Evolutionary conservation across 768 basidiomycete species (phyloP).

Genomic region (Tricholoma sp.): DNA sequence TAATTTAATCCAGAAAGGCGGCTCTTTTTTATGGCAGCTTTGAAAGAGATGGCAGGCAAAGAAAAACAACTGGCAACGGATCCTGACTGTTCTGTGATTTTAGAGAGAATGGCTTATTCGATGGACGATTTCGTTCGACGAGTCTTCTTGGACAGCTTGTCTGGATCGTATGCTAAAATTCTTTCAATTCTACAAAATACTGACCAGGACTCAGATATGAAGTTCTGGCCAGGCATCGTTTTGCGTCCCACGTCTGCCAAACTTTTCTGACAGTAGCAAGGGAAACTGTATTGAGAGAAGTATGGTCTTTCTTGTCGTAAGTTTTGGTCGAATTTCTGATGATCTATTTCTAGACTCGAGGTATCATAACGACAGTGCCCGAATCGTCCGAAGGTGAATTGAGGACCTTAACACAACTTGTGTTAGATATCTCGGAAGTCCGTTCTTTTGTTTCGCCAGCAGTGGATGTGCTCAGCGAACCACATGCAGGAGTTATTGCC

Average conservation of each 20-base stretch:
- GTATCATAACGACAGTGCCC: slow-evolving; percentile 46
- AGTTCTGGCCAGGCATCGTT: slow-evolving; percentile 68
- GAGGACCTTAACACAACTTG: slow-evolving; percentile 55
- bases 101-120: slow-evolving; percentile 87
- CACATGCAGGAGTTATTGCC: slow-evolving; percentile 63
- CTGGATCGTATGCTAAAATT: slow-evolving; percentile 70
- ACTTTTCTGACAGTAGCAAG: slow-evolving; percentile 70
- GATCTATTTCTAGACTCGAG: slow-evolving; percentile 37
- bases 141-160: slow-evolving; percentile 82
- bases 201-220: slow-evolving; percentile 45
- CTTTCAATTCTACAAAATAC: background rate
- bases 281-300: slow-evolving; percentile 69
- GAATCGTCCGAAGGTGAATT: slow-evolving; percentile 58
- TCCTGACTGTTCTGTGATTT: slow-evolving; percentile 84
- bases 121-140: slow-evolving; percentile 97
- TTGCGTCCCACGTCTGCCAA: slow-evolving; percentile 94
- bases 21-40: slow-evolving; percentile 75
- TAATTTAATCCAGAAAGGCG: slow-evolving; percentile 49
- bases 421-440: slow-evolving; percentile 64
- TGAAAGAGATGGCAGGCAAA: slow-evolving; percentile 81
- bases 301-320: slow-evolving; percentile 16
- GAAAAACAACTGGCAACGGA: slow-evolving; percentile 91
- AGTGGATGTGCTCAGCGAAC: background rate
- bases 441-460: slow-evolving; percentile 12
- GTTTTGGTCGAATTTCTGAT: background rate